Evolutionary conservation across 768 basidiomycete genomes (phyloP).

Genomic region (Auricularia auricula-judae): DNA sequence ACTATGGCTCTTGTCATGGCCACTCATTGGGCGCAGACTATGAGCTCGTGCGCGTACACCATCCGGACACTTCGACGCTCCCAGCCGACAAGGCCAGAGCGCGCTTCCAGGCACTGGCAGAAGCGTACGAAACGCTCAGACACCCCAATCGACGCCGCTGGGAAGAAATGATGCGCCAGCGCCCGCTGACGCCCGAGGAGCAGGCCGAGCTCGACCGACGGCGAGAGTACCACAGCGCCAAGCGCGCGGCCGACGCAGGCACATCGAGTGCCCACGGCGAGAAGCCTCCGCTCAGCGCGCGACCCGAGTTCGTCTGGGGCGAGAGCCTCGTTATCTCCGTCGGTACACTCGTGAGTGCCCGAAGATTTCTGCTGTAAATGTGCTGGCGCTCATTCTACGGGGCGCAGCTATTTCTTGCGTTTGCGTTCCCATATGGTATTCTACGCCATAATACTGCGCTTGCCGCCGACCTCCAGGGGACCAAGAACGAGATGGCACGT

Average conservation of each 20-base stretch:
- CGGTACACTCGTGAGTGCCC: not conserved
- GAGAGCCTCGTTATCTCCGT: not conserved
- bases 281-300: not conserved
- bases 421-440: not conserved
- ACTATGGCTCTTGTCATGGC: not conserved
- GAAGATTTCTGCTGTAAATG: not conserved
- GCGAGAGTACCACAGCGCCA: not conserved
- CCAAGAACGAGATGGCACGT: not conserved
- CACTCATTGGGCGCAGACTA: constrained; percentile 36
- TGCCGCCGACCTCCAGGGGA: not conserved
- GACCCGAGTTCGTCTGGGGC: not conserved
- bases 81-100: constrained; percentile 37
- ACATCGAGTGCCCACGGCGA: not conserved
- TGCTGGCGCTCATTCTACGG: not conserved
- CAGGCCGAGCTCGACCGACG: not conserved
- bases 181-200: not conserved
- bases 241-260: not conserved
- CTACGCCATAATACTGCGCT: not conserved
- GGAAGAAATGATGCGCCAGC: not conserved
- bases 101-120: constrained; percentile 53
- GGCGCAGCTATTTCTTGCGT: not conserved
- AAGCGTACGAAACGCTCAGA: constrained; percentile 49
- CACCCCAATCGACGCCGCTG: not conserved
- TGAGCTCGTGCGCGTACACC: constrained; percentile 60
- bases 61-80: constrained; percentile 50